Percentiles rank a stretch among this genome's conserved stretches.
Evolutionary conservation across 345 rosid species (phyloP).

Genomic region (Viola odorata): DNA sequence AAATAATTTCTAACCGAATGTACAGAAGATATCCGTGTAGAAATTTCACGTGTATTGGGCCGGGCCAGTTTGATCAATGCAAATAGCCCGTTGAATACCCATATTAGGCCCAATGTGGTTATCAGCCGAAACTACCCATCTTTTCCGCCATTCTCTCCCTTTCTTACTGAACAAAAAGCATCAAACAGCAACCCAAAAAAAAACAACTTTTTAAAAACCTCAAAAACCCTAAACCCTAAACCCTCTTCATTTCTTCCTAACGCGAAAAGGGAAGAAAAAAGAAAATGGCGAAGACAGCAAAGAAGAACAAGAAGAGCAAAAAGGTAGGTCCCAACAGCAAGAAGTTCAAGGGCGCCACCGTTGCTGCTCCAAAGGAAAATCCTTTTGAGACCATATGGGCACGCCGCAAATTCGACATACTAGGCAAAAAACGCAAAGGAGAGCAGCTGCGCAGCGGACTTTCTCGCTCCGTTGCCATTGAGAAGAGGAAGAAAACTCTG

Average conservation of each 20-base stretch:
- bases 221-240: slow-evolving; percentile 22
- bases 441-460: slow-evolving; percentile 72
- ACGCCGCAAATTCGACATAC: slow-evolving; percentile 76
- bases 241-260: background rate
- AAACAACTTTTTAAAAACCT: too few relatives aligned
- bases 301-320: slow-evolving; percentile 27
- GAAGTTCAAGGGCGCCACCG: slow-evolving; percentile 38
- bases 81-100: too few relatives aligned
- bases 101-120: too few relatives aligned
- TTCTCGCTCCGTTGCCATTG: slow-evolving; percentile 59
- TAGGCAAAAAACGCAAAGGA: slow-evolving; percentile 87
- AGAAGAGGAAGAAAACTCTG: slow-evolving; percentile 79
- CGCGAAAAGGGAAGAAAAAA: background rate
- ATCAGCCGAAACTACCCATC: too few relatives aligned
- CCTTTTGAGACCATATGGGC: slow-evolving; percentile 87
- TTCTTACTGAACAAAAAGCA: too few relatives aligned
- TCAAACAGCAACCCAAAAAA: too few relatives aligned
- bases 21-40: too few relatives aligned
- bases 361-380: slow-evolving; percentile 26
- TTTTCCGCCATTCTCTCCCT: too few relatives aligned
- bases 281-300: slow-evolving; percentile 14
- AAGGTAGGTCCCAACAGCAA: slow-evolving; percentile 46
- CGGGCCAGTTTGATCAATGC: too few relatives aligned
- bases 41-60: too few relatives aligned
- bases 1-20: too few relatives aligned